These are phyloP conservation scores for Fusarium humuli DNA, from an alignment of 2,329 filamentous ascomycete species.

Conservation along the genomic window DNA sequence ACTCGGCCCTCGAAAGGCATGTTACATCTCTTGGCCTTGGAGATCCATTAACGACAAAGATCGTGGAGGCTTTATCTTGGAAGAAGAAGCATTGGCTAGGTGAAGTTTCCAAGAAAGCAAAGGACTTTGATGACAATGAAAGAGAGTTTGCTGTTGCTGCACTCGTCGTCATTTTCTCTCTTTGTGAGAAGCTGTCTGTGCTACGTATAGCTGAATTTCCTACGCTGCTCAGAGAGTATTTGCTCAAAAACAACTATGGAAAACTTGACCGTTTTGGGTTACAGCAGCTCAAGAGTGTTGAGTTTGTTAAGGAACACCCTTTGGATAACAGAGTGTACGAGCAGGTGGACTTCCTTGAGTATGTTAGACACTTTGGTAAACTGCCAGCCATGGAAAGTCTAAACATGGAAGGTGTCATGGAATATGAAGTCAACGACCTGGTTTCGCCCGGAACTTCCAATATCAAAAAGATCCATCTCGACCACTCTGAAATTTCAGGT, in stretches of 20 bases:
- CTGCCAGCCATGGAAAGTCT: not conserved
- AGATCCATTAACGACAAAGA: not conserved
- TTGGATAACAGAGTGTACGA: not conserved
- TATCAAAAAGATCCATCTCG: not conserved
- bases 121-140: not conserved
- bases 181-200: constrained; percentile 5
- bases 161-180: constrained; percentile 9
- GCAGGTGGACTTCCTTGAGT: not conserved
- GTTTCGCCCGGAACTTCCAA: not conserved
- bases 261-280: not conserved
- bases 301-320: not conserved
- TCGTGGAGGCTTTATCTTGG: constrained; percentile 7
- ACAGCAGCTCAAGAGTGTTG: not conserved
- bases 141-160: not conserved
- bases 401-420: not conserved
- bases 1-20: not conserved
- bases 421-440: not conserved
- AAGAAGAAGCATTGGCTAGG: not conserved
- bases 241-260: constrained; percentile 21
- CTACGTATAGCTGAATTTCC: constrained; percentile 1
- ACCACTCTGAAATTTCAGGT: not conserved
- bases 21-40: constrained; percentile 6
- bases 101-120: not conserved
- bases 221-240: not conserved
- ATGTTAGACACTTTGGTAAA: constrained; percentile 4